Evolutionary conservation across 225 moss, liverwort and hornwort genomes (phyloP), one percentile per base, ranked within the genome.

Genomic region (Takakia lepidozioides): DNA sequence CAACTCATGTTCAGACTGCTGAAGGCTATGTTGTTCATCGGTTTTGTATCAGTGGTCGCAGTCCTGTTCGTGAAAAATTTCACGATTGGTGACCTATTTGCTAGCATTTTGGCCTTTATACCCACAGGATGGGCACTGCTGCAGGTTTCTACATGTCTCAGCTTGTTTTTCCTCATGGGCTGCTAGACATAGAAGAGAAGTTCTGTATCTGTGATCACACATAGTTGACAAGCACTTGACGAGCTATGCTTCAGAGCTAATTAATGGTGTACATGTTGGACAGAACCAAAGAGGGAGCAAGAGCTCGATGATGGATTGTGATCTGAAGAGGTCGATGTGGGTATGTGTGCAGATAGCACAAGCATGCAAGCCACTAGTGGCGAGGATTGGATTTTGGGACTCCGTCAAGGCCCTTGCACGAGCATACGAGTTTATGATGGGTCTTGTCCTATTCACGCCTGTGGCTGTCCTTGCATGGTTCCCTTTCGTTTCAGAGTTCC

Each of bases 121-220:
- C 98, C 98, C 27, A 98, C 91, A 1, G 98, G 98, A 25, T 98
- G 98, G 98, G 91, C 85, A 17, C 55, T 98, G 71, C 71, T 91
- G 35, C 82, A 83, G 91, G 87, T 88, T 43, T 32, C 8, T 32
- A n/a, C n/a, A n/a, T n/a, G n/a, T n/a, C n/a, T n/a, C n/a, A n/a
- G n/a, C n/a, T n/a, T n/a, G n/a, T n/a, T n/a, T n/a, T n/a, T n/a
- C n/a, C n/a, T n/a, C n/a, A n/a, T n/a, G n/a, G n/a, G n/a, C n/a
- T n/a, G n/a, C n/a, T n/a, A n/a, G n/a, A n/a, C n/a, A n/a, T n/a
- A n/a, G n/a, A n/a, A n/a, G n/a, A n/a, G n/a, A n/a, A n/a, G n/a
- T n/a, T n/a, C n/a, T n/a, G n/a, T n/a, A n/a, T n/a, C n/a, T n/a
- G n/a, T n/a, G n/a, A n/a, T n/a, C n/a, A n/a, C n/a, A n/a, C n/a